Evolutionary conservation across 306 rosid species (phyloP), one percentile per base, ranked within the genome.

Genomic region (Dicorynia guianensis): DNA sequence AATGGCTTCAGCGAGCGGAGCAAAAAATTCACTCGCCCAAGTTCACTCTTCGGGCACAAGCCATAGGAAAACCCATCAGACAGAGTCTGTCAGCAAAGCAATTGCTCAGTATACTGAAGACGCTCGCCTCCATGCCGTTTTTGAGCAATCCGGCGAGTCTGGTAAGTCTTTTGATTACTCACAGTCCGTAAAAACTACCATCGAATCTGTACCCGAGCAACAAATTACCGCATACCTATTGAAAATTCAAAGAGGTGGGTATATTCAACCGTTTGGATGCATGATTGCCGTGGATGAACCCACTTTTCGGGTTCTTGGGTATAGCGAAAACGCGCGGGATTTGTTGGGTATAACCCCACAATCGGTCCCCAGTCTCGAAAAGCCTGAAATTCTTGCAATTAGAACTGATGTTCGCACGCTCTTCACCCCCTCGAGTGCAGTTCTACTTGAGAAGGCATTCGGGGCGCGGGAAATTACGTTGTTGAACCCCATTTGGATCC

Each of bases 91-190:
- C 63, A 89, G 77, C 80, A 92, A 90, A 73, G 99, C 97, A 39
- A 84, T 96, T 39, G 99, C 97, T 1, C 99, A 96, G 89, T 92
- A 89, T 89, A 96, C 99, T 3, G 88, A 78, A 6, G 99, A 96
- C 47, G 99, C 99, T 11, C 83, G 97, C 4, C 97, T 96, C 7
- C 98, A 96, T 76, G 91, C 98, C 0, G 99, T 90, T 4, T 96
- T 87, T 72, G 99, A 96, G 67, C 92, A 85, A 73, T 90, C 97
- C 0, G 92, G 97, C 34, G 93, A 86, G 77, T 81, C 91, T 0
- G 90, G 89, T n/a, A 86, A 85, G 86, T 87, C 92, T 7, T 92
- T 92, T 56, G 89, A 90, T 56, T 89, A 92, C 79, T 69, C 92
- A 0, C 85, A 90, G 20, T 83, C 90, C 7, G 0, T 87, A 8